These are phyloP conservation scores for Podila horticola DNA, from an alignment of 192 early-diverging fungal genomes.

Conservation along the genomic window DNA sequence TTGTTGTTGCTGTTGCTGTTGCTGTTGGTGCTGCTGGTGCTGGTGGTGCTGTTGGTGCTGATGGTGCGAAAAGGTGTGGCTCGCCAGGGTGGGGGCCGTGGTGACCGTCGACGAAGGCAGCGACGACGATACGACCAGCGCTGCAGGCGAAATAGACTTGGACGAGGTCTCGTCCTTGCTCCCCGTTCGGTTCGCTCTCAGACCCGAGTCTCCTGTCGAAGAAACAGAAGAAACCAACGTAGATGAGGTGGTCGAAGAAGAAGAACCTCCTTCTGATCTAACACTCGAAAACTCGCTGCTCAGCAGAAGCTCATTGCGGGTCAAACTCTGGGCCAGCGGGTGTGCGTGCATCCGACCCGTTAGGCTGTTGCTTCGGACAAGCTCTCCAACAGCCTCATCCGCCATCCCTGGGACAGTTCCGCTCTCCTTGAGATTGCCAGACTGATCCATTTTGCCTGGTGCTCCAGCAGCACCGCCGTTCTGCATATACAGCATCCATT, in stretches of 20 bases:
- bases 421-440: background rate
- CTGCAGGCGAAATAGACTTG: no score
- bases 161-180: no score
- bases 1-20: conserved; percentile 11
- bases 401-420: no score
- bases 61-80: conserved; percentile 1
- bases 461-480: conserved; percentile 11
- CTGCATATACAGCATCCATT: conserved; percentile 50
- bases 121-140: no score
- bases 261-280: background rate
- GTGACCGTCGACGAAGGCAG: no score
- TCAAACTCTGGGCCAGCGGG: conserved; percentile 38
- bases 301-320: conserved; percentile 15
- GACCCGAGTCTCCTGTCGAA: no score
- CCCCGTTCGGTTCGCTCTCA: no score
- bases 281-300: background rate
- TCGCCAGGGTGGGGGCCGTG: no score
- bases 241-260: no score
- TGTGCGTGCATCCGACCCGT: conserved; percentile 3
- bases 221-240: no score
- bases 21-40: conserved; percentile 1
- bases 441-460: background rate
- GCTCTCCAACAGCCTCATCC: no score
- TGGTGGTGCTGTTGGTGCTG: conserved; percentile 11
- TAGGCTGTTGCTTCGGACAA: background rate